These are phyloP conservation scores for Penicillium verrucosum DNA, from an alignment of 2,329 filamentous ascomycete genomes.

Conservation along the genomic window DNA sequence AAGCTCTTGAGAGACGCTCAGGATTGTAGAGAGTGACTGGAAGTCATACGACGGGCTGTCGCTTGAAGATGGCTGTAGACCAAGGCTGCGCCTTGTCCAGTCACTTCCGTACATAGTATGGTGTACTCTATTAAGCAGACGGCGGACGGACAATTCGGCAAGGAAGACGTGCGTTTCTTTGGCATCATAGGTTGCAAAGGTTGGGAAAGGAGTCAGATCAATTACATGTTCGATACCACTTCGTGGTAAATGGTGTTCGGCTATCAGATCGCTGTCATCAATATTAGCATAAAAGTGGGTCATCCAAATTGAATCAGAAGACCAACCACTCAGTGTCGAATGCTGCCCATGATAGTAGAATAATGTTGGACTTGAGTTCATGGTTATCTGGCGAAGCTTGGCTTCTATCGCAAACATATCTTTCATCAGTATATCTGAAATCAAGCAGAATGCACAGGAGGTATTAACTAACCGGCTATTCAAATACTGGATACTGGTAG, in stretches of 20 bases:
- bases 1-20: constrained; percentile 5
- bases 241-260: constrained; percentile 5
- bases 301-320: background rate
- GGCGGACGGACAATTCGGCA: constrained; percentile 1
- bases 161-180: constrained; percentile 7
- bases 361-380: constrained; percentile 3
- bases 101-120: constrained; percentile 7
- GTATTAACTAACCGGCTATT: constrained; percentile 2
- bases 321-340: constrained; percentile 6
- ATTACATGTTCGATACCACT: constrained; percentile 8
- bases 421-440: background rate
- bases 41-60: constrained; percentile 6
- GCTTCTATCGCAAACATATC: background rate
- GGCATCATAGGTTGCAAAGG: background rate
- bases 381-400: constrained; percentile 4
- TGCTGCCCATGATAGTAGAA: constrained; percentile 3
- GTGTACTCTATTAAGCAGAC: constrained; percentile 3
- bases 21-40: constrained; percentile 3
- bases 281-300: background rate
- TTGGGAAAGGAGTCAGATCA: constrained; percentile 5
- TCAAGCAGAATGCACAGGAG: no score
- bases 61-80: constrained; percentile 4
- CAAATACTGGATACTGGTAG: constrained; percentile 8
- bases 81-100: constrained; percentile 5
- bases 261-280: background rate